Evolutionary conservation across 2,329 filamentous ascomycete species (phyloP), one percentile per base, ranked within the genome.

Genomic region (Penicillium concentricum): DNA sequence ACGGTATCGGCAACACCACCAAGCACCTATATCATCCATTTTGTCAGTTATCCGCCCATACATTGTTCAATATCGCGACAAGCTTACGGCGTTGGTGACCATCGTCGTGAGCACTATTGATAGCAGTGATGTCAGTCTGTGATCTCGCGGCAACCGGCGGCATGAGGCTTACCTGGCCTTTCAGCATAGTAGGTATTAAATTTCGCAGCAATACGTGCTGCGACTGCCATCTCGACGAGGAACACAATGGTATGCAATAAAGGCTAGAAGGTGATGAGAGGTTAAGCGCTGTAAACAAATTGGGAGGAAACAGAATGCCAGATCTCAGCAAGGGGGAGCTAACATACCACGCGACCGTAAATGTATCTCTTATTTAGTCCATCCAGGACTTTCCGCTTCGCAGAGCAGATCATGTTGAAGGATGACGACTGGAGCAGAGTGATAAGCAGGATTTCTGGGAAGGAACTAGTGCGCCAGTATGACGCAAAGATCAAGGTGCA

Each of bases 1-100:
- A 96, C 91, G 34, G 94, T 97, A 76, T 99, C 94, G 75, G 94
- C 94, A 66, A 99, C 88, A 67, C 94, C 94, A 78, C 91, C 92
- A 57, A 99, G 86, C 55, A 97, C 78, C 84, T 86, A 63, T 45
- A 51, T 49, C 47, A 54, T 58, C 32, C 45, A 26, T 44, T 51
- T 61, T 60, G 59, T 60, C 48, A 57, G 41, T 45, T 46, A 38
- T n/a, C n/a, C 42, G 47, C 51, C 35, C 28, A 13, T 34, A 24
- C 22, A 34, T 15, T 22, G n/a, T 39, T 28, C 5, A 54, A 44
- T 28, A 8, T 45, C 22, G 28, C 48, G 39, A 24, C 8, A 44
- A 54, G 61, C 84, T 71, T 85, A 89, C 88, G 65, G 94, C 90
- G 79, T 99, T 99, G 74, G 93, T 96, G 72, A 97, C 91, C 93